Evolutionary conservation across 495 filamentous ascomycete genomes (phyloP).

Genomic region (Evernia prunastri): DNA sequence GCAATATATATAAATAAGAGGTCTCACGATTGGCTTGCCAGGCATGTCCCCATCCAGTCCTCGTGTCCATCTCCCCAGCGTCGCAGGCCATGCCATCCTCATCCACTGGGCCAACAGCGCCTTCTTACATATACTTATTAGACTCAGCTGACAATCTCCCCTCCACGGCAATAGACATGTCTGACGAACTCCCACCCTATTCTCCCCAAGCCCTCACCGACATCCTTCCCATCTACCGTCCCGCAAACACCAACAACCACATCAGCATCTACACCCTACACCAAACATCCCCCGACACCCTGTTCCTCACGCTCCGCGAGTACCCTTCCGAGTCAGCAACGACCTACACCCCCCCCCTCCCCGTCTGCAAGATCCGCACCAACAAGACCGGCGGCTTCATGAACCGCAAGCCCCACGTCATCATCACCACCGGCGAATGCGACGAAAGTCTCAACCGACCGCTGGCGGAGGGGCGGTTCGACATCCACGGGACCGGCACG

Average conservation of each 20-base stretch:
- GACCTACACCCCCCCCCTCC: background rate
- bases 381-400: conserved; percentile 35
- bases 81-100: background rate
- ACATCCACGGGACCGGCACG: conserved; percentile 79
- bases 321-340: conserved; percentile 19
- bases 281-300: conserved; percentile 61
- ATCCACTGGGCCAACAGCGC: background rate
- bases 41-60: background rate
- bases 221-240: conserved; percentile 24
- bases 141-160: background rate
- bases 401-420: conserved; percentile 22
- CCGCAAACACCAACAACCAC: conserved; percentile 8
- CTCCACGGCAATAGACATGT: conserved; percentile 49
- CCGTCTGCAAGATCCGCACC: conserved; percentile 34
- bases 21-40: background rate
- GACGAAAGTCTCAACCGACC: conserved; percentile 1
- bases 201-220: conserved; percentile 51
- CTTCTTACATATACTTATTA: background rate
- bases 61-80: too few species aligned
- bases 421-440: conserved; percentile 15
- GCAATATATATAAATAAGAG: background rate
- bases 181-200: conserved; percentile 77
- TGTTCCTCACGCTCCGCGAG: conserved; percentile 48
- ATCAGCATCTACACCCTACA: conserved; percentile 70
- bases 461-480: conserved; percentile 58